phyloP scores from a whole-genome alignment of 1,284 basidiomycete genomes.

The Moesziomyces sp. region DNA sequence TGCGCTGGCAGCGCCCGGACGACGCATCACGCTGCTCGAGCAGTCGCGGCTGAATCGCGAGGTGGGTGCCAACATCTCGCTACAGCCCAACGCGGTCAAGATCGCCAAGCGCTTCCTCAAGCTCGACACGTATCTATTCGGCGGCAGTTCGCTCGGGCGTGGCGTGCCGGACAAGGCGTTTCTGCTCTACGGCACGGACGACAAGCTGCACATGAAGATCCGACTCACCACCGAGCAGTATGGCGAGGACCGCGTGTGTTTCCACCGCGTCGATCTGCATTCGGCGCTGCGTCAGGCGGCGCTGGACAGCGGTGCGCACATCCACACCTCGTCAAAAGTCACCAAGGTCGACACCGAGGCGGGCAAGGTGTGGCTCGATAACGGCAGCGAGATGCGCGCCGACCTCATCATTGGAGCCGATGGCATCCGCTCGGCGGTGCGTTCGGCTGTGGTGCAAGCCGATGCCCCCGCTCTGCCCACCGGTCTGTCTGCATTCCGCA shows the following conservation, averaged over 20 bases:
- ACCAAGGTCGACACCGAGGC: slow-evolving; percentile 36
- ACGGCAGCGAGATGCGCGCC: slow-evolving; percentile 41
- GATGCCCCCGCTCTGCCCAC: slow-evolving; percentile 43
- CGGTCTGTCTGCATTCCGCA: slow-evolving; percentile 61
- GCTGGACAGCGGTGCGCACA: slow-evolving; percentile 12
- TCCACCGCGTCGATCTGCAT: slow-evolving; percentile 16
- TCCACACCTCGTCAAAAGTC: slow-evolving; percentile 18
- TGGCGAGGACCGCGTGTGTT: slow-evolving; percentile 14
- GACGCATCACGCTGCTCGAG: slow-evolving; percentile 6
- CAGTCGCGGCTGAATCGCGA: slow-evolving; percentile 13
- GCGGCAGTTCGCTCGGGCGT: slow-evolving; percentile 6
- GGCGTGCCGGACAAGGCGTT: slow-evolving; percentile 14
- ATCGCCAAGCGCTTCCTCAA: slow-evolving; percentile 14
- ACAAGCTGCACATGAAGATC: slow-evolving; percentile 11
- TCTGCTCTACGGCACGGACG: slow-evolving; percentile 7
- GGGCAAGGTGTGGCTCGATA: slow-evolving; percentile 43
- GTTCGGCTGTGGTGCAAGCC: slow-evolving; percentile 64
- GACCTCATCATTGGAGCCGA: slow-evolving; percentile 65
- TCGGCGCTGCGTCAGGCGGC: slow-evolving; percentile 6
- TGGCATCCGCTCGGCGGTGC: slow-evolving; percentile 68
- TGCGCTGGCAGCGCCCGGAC: slow-evolving; percentile 2
- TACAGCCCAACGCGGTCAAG: slow-evolving; percentile 19
- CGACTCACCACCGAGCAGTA: slow-evolving; percentile 7
- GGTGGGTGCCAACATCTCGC: slow-evolving; percentile 15
- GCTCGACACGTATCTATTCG: slow-evolving; percentile 12